phyloP scores from a whole-genome alignment of 1,139 yeast genomes.

The Taphrina populina region DNA sequence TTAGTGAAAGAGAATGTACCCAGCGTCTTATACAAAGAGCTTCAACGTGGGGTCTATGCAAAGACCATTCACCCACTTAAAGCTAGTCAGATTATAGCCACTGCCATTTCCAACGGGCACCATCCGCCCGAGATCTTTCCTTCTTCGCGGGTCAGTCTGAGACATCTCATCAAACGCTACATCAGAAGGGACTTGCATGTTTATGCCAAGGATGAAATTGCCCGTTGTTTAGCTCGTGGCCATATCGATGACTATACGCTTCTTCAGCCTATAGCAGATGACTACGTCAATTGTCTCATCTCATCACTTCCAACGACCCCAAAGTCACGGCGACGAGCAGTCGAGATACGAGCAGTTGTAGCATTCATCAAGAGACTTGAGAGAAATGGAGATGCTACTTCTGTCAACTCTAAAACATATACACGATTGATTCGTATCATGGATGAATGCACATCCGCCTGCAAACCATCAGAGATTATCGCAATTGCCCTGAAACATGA shows the following conservation, averaged over 20 bases:
- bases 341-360: neutral
- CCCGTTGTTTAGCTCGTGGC: slow-evolving; percentile 4
- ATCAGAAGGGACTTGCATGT: slow-evolving; percentile 3
- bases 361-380: slow-evolving; percentile 10
- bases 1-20: no score
- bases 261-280: slow-evolving; percentile 22
- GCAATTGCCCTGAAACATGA: slow-evolving; percentile 3
- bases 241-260: slow-evolving; percentile 10
- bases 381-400: neutral
- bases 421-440: neutral
- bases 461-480: slow-evolving; percentile 5
- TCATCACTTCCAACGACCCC: neutral
- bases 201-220: slow-evolving; percentile 20
- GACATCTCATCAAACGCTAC: neutral
- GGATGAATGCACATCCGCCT: neutral
- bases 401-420: slow-evolving; percentile 9
- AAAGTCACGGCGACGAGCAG: neutral
- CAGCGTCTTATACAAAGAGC: neutral
- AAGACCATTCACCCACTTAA: slow-evolving; percentile 26
- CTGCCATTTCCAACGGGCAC: slow-evolving; percentile 17
- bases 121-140: slow-evolving; percentile 10
- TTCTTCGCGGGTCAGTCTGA: neutral
- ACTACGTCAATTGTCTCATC: slow-evolving; percentile 14
- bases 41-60: slow-evolving; percentile 3
- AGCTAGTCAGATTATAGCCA: slow-evolving; percentile 17